These are phyloP conservation scores for Argentina anserina DNA, from an alignment of 306 rosid genomes.

Conservation along the genomic window DNA sequence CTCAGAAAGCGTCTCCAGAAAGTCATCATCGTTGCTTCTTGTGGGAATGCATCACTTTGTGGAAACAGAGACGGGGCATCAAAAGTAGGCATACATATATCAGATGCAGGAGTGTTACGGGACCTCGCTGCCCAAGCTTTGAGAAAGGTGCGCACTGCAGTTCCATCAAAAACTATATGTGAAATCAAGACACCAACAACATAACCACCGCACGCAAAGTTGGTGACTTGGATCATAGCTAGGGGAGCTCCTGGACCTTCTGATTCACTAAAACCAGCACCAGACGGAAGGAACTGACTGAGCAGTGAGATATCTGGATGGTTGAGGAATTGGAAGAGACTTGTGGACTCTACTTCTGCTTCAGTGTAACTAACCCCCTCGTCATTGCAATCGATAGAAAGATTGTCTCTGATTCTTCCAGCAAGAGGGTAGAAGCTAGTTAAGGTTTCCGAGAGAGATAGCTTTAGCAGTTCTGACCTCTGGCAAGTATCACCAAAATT, in stretches of 20 bases:
- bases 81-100: conserved; percentile 5
- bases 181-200: conserved; percentile 27
- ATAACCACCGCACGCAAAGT: conserved; percentile 32
- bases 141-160: conserved; percentile 27
- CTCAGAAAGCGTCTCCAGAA: conserved; percentile 6
- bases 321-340: not conserved
- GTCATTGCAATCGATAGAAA: not conserved
- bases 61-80: conserved; percentile 7
- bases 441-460: not conserved
- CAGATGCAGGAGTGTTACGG: not conserved
- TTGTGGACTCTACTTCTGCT: not conserved
- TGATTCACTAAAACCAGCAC: not conserved
- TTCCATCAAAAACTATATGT: conserved; percentile 36
- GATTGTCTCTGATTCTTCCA: not conserved
- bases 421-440: not conserved
- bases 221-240: not conserved
- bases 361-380: not conserved
- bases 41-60: not conserved
- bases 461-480: not conserved
- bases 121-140: conserved; percentile 28
- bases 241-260: not conserved
- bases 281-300: not conserved
- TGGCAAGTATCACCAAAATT: not conserved
- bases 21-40: conserved; percentile 9
- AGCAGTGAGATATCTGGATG: not conserved